Base-by-base conservation (phyloP, 441 rosid genomes). In the Pelargonium myrrhifolium region DNA sequence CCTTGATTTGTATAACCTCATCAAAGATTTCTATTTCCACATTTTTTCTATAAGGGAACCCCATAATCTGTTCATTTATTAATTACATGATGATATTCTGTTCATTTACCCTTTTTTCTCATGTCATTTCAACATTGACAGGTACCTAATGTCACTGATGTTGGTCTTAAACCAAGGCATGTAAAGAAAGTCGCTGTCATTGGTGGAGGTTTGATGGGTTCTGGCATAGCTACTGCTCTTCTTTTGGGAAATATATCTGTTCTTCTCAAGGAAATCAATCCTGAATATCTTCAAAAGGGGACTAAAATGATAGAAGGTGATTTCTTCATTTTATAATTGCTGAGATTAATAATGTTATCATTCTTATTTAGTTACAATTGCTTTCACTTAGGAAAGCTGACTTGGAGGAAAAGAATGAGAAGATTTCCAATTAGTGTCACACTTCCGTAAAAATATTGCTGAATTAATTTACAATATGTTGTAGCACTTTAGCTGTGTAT, bases 131-230 rank as follows among this genome's bases (percentile, higher is more conserved):
- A 51, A 64, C 66, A 65, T 72, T 71, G 76, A 59, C 87, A 93
- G 99, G 90, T 91, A 74, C 97, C 99, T 43, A 87, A 79, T 74
- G 83, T 93, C 71, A 83, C 97, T 65, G 96, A 93, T 74, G 53
- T 77, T 79, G 93, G 93, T 62, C 85, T 91, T 73, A 91, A 93
- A 79, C 96, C 97, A 15, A 85, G 90, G 75, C 78, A 72, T 68
- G 72, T 87, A 28, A 93, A 82, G 78, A 93, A 93, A 75, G 95
- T 84, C 73, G 96, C 99, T 65, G 87, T 93, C 64, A 89, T 93
- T 78, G 99, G 99, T 80, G 99, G 99, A 79, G 99, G 99, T 64
- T 82, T 93, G 58, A 93, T 93, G 97, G 99, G 99, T 75, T 93
- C 95, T 77, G 99, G 97, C 77, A 91, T 93, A 66, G 87, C 90